Evolutionary conservation across 352 stramenopile species (phyloP).

Genomic region (Phytopythium oedochilum): DNA sequence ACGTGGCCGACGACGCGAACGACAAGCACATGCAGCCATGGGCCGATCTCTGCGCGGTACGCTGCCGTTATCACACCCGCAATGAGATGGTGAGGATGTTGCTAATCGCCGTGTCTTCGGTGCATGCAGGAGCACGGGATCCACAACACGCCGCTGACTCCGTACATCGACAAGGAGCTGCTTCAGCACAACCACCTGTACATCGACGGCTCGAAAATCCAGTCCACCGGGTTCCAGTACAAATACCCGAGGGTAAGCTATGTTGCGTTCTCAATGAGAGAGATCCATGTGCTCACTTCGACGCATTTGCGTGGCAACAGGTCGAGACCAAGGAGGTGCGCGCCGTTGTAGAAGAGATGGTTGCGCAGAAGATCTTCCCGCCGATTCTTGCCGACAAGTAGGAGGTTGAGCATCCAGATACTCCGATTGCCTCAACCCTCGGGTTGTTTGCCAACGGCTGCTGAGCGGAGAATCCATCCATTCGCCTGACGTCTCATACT

Average conservation of each 20-base stretch:
- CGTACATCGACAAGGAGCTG: slow-evolving; percentile 88
- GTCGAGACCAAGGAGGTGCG: slow-evolving; percentile 56
- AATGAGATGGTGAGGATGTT: neutral
- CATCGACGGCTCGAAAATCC: slow-evolving; percentile 70
- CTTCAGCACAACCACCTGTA: slow-evolving; percentile 84
- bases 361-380: slow-evolving; percentile 77
- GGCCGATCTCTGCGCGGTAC: slow-evolving; percentile 76
- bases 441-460: neutral
- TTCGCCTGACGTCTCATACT: too few species aligned
- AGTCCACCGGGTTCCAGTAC: slow-evolving; percentile 74
- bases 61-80: neutral
- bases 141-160: slow-evolving; percentile 79
- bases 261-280: neutral
- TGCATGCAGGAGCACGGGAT: slow-evolving; percentile 55
- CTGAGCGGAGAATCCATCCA: too few species aligned
- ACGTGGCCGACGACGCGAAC: slow-evolving; percentile 87
- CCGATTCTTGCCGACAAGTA: slow-evolving; percentile 43
- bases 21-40: slow-evolving; percentile 89
- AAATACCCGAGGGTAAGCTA: slow-evolving; percentile 51
- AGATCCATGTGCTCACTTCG: neutral
- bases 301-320: slow-evolving; percentile 19
- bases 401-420: neutral
- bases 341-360: slow-evolving; percentile 62
- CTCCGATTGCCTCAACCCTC: neutral
- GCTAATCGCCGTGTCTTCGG: slow-evolving; percentile 9